These are phyloP conservation scores for Gaillardinia entomophila DNA, from an alignment of 805 yeast species.

Conservation along the genomic window DNA sequence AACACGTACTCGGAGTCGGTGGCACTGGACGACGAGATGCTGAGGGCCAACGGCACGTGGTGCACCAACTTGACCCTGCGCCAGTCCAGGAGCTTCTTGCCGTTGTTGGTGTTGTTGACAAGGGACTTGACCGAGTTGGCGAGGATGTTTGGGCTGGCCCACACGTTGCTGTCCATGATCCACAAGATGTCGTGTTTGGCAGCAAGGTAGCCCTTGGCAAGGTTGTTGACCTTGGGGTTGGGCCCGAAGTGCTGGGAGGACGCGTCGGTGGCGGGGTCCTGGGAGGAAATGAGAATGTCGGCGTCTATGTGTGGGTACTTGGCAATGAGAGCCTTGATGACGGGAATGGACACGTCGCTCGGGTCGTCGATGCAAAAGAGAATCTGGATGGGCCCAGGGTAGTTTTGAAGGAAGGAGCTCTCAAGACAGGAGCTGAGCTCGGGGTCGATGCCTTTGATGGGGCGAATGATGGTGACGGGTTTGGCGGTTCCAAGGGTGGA, in stretches of 20 bases:
- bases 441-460: constrained; percentile 79
- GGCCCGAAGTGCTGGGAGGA: constrained; percentile 60
- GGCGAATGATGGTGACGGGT: constrained; percentile 70
- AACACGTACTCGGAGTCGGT: constrained; percentile 20
- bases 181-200: constrained; percentile 74
- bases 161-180: constrained; percentile 83
- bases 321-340: constrained; percentile 44
- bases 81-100: constrained; percentile 19
- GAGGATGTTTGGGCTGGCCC: constrained; percentile 64
- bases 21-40: constrained; percentile 17
- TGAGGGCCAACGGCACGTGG: constrained; percentile 69
- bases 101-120: constrained; percentile 48
- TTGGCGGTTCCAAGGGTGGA: constrained; percentile 9
- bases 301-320: constrained; percentile 56
- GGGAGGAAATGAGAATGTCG: constrained; percentile 41
- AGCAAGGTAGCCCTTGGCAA: constrained; percentile 68
- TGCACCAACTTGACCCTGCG: constrained; percentile 65
- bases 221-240: constrained; percentile 83
- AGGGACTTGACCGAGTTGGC: constrained; percentile 55
- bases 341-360: constrained; percentile 58
- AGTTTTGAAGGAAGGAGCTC: constrained; percentile 62
- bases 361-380: constrained; percentile 68
- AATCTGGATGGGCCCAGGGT: constrained; percentile 63
- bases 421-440: constrained; percentile 64
- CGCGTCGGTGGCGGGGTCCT: constrained; percentile 4